Evolutionary conservation across 2,329 filamentous ascomycete species (phyloP).

Genomic region (Pseudomassariella vexata): DNA sequence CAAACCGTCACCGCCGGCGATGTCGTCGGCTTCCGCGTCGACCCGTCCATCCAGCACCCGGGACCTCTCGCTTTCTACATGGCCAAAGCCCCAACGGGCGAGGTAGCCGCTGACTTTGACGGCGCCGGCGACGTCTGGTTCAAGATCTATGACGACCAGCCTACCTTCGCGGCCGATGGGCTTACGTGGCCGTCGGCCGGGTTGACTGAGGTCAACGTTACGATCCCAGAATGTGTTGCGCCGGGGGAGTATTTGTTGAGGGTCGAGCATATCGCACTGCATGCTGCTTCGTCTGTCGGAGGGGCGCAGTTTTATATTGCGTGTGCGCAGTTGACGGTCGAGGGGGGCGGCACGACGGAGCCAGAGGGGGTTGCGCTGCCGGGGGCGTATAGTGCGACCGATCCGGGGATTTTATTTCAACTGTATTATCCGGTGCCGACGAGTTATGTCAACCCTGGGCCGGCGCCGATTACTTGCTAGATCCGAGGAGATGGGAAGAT

Average conservation of each 20-base stretch:
- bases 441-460: too few relatives aligned
- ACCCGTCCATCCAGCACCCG: constrained; percentile 21
- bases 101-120: constrained; percentile 18
- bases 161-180: constrained; percentile 12
- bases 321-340: constrained; percentile 24
- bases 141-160: constrained; percentile 23
- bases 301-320: constrained; percentile 24
- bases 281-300: constrained; percentile 14
- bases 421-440: too few relatives aligned
- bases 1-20: constrained; percentile 28
- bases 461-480: too few relatives aligned
- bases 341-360: constrained; percentile 19
- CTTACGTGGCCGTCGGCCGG: constrained; percentile 15
- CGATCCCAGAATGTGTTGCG: constrained; percentile 23
- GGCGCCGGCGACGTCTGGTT: constrained; percentile 23
- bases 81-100: constrained; percentile 19
- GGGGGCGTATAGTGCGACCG: constrained; percentile 22
- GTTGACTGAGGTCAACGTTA: constrained; percentile 16
- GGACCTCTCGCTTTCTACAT: constrained; percentile 23
- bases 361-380: constrained; percentile 26
- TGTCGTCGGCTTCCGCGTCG: constrained; percentile 27
- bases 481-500: too few relatives aligned
- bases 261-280: constrained; percentile 27
- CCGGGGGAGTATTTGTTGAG: constrained; percentile 28
- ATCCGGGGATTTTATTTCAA: too few relatives aligned